phyloP scores from a whole-genome alignment of 2,329 filamentous ascomycete genomes.

The Plenodomus lindquistii region DNA sequence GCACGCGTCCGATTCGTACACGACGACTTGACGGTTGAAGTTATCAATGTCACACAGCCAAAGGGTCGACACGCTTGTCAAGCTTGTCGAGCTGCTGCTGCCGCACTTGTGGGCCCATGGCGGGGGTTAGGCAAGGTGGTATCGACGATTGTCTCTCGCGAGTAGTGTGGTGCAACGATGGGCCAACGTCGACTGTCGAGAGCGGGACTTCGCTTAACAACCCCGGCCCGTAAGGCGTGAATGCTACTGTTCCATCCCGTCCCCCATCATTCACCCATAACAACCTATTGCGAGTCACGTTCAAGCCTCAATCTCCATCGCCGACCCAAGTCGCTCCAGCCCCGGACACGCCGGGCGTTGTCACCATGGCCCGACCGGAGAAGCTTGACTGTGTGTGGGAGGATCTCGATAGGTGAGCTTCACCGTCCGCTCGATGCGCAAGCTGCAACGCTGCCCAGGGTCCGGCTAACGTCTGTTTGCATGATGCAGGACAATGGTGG shows the following conservation, averaged over 20 bases:
- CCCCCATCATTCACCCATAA: conserved; percentile 39
- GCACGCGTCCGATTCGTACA: conserved; percentile 21
- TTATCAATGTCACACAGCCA: conserved; percentile 36
- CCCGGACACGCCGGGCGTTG: conserved; percentile 49
- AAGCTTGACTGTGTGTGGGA: conserved; percentile 64
- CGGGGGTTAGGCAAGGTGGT: conserved; percentile 34
- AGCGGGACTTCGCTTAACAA: conserved; percentile 27
- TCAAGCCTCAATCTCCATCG: conserved; percentile 34
- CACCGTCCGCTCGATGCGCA: conserved; percentile 27
- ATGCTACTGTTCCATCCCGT: conserved; percentile 43
- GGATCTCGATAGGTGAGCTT: conserved; percentile 71
- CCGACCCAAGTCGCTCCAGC: conserved; percentile 25
- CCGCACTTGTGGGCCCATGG: conserved; percentile 8
- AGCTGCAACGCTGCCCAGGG: conserved; percentile 29
- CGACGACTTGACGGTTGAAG: conserved; percentile 10
- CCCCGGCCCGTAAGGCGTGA: conserved; percentile 28
- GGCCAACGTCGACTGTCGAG: conserved; percentile 11
- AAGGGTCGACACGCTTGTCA: conserved; percentile 7
- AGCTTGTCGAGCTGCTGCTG: conserved; percentile 9
- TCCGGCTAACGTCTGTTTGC: conserved; percentile 41
- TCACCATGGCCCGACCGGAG: conserved; percentile 54
- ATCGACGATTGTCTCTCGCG: conserved; percentile 27
- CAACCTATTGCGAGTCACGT: conserved; percentile 39
- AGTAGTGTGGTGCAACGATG: conserved; percentile 25
- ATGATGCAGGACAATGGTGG: conserved; percentile 51